phyloP scores from a whole-genome alignment of 2,329 filamentous ascomycete species.

The Scopulariopsis brevicaulis region DNA sequence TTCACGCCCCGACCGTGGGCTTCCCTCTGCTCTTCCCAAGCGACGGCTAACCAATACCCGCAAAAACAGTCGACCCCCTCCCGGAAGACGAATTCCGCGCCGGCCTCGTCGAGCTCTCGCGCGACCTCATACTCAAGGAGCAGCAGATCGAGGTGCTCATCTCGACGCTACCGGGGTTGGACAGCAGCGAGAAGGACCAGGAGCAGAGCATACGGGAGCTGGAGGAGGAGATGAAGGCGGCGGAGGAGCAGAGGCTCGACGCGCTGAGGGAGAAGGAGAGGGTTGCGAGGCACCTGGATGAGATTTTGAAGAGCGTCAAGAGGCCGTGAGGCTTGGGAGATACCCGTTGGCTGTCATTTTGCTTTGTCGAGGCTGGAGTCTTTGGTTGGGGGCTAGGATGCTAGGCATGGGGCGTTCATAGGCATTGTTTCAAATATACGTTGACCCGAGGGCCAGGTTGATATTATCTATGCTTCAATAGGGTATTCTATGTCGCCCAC shows the following conservation, averaged over 20 bases:
- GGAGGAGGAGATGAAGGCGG: slow-evolving; percentile 52
- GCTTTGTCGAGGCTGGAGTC: neutral
- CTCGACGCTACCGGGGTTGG: slow-evolving; percentile 62
- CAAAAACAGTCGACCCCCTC: slow-evolving; percentile 44
- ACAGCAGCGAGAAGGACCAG: slow-evolving; percentile 69
- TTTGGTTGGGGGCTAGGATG: neutral
- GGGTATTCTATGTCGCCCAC: neutral
- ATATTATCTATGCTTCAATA: neutral
- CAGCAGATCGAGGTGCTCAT: slow-evolving; percentile 76
- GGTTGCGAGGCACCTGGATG: slow-evolving; percentile 47
- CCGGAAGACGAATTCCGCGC: slow-evolving; percentile 53
- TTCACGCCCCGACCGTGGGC: neutral
- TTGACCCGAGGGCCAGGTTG: neutral
- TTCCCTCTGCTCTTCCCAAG: neutral
- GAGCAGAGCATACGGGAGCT: slow-evolving; percentile 53
- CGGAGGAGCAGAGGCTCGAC: slow-evolving; percentile 50
- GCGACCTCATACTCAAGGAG: slow-evolving; percentile 67
- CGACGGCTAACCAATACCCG: neutral
- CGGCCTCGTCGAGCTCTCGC: slow-evolving; percentile 60
- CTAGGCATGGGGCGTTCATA: neutral
- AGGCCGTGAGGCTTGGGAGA: slow-evolving; percentile 15
- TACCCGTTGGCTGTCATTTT: neutral
- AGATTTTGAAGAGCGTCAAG: slow-evolving; percentile 47
- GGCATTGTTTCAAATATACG: neutral
- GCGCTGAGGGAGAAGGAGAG: slow-evolving; percentile 53